Conservation (phyloP, 805 yeast genomes). For the Candida anglica region DNA sequence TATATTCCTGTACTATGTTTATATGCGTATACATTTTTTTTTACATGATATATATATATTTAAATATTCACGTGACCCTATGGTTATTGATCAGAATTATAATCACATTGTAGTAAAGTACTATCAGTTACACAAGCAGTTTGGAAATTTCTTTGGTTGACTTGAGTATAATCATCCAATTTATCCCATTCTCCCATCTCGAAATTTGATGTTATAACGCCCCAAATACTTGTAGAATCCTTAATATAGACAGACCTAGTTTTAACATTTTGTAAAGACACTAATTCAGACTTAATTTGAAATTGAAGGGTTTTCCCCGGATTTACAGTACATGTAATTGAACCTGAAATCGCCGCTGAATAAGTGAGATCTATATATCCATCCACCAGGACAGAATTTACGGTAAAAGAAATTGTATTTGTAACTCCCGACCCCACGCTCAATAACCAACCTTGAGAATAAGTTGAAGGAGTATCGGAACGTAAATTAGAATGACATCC, state of each 20-base stretch:
- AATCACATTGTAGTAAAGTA: no score
- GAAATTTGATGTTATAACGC: conserved; percentile 1
- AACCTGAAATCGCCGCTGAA: conserved; percentile 5
- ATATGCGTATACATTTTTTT: no score
- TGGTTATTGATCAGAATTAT: no score
- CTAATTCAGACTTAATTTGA: conserved; percentile 6
- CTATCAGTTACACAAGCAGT: conserved; percentile 15
- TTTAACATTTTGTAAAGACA: conserved; percentile 6
- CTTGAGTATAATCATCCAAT: neutral
- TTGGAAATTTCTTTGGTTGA: conserved; percentile 8
- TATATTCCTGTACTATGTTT: no score
- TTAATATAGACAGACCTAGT: conserved; percentile 6
- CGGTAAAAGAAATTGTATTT: conserved; percentile 6
- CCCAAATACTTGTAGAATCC: conserved; percentile 2
- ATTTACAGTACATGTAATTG: conserved; percentile 8
- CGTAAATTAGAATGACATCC: conserved; percentile 7
- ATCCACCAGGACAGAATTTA: conserved; percentile 6
- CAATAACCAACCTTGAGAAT: conserved; percentile 10
- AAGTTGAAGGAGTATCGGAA: conserved; percentile 7
- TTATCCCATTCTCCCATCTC: conserved; percentile 12
- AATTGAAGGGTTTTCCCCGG: conserved; percentile 10
- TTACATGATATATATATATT: no score
- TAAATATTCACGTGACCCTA: no score
- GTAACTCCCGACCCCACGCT: conserved; percentile 7
- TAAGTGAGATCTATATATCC: conserved; percentile 1